Base-by-base conservation (phyloP, 345 rosid species). In the Euclidium syriacum region DNA sequence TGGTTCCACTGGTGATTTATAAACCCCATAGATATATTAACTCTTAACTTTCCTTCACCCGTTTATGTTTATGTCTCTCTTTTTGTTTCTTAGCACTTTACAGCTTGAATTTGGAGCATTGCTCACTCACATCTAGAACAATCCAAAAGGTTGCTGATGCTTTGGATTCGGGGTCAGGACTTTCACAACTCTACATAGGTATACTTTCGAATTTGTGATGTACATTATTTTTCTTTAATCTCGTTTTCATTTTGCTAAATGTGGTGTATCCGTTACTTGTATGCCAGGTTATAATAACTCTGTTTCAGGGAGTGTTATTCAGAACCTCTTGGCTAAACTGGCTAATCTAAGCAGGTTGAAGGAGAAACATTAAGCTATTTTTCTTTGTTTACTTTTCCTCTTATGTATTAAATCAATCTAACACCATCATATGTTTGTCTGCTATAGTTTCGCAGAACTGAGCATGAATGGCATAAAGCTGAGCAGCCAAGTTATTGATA, bases 41-140 rank as follows among this genome's bases (percentile, higher is more conserved):
- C 44, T 36, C 49, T 18, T 43, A 20, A 52, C 56, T 36, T 58
- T 58, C 32, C 15, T 42, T 59, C 46, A 20, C 39, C 0, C 9
- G 10, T 52, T 55, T 56, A 34, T 51, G 20, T 50, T 64, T 4
- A 64, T 25, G 34, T 64, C n/a, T 10, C 16, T 22, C 60, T 54
- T 55, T 74, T 78, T 72, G 54, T 67, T 53, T 49, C 39, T 50
- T 54, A 94, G 95, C 86, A 56, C 88, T 94, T 40, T 87, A 83
- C 62, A 84, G 78, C 80, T 81, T 94, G 80, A 94, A 85, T 52
- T 74, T 85, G 48, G 96, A 86, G 65, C 73, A 73, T 20, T 91
- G 98, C 71, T 86, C 87, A 40, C 76, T 88, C 70, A 83, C 98
- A 64, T 86, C 96, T 20, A 79, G 98, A 68, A 86, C 92, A 52